A percentile compares a stretch with the other conserved stretches of the same genome.
Evolutionary conservation across 2,329 filamentous ascomycete genomes (phyloP).

Genomic region (Colletotrichum lentis): DNA sequence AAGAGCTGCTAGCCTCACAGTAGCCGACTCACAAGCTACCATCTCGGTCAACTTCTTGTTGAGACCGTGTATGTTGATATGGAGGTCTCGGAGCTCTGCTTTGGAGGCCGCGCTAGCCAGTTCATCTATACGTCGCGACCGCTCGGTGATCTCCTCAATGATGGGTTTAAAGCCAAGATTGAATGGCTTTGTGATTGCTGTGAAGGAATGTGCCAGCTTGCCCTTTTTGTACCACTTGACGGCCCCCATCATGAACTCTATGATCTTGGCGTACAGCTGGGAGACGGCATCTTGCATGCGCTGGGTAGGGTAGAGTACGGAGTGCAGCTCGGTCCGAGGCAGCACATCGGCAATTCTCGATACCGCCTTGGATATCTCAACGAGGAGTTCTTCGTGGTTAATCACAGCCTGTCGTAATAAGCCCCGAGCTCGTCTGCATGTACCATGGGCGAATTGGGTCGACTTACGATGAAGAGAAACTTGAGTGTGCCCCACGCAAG

Average conservation of each 20-base stretch:
- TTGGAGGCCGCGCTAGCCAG: background rate
- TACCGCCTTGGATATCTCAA: background rate
- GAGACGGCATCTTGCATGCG: background rate
- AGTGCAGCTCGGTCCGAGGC: background rate
- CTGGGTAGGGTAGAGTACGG: background rate
- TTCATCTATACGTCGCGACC: background rate
- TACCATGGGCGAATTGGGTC: rapidly evolving
- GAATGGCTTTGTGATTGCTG: background rate
- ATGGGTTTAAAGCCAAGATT: background rate
- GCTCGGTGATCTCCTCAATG: background rate
- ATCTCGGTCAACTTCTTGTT: slow-evolving; percentile 9
- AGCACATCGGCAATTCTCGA: background rate
- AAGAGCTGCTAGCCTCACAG: no score
- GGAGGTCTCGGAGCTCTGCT: slow-evolving; percentile 1
- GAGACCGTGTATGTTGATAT: background rate
- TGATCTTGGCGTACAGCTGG: background rate
- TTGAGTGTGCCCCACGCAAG: slow-evolving; percentile 11
- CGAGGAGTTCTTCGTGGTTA: slow-evolving; percentile 16
- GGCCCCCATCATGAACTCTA: background rate
- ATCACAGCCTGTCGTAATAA: background rate
- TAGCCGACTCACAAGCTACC: background rate
- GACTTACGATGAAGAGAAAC: slow-evolving; percentile 4
- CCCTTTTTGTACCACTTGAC: slow-evolving; percentile 2
- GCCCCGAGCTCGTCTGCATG: background rate
- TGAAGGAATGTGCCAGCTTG: background rate